phyloP scores from a whole-genome alignment of 1,139 yeast genomes.

The Debaryomycetaceae sp. region DNA sequence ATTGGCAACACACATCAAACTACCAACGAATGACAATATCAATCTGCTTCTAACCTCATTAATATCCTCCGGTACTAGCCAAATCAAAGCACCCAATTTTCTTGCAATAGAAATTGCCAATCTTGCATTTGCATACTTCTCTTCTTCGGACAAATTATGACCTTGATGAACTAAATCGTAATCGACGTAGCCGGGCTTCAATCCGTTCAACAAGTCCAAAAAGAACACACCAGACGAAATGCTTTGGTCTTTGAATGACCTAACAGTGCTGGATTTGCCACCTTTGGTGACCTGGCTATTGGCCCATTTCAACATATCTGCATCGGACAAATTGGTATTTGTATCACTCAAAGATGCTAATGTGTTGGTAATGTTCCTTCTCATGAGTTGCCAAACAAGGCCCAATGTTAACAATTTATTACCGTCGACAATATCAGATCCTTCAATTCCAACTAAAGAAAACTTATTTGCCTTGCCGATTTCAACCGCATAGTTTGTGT shows the following conservation, averaged over 20 bases:
- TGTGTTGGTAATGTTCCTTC: slow-evolving; percentile 87
- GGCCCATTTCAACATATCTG: slow-evolving; percentile 93
- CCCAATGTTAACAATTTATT: slow-evolving; percentile 85
- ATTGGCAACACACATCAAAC: slow-evolving; percentile 65
- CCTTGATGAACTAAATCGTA: slow-evolving; percentile 86
- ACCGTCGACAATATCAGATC: slow-evolving; percentile 96
- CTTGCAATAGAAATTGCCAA: slow-evolving; percentile 97
- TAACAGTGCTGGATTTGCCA: slow-evolving; percentile 63
- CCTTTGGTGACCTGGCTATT: slow-evolving; percentile 80
- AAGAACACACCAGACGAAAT: slow-evolving; percentile 76
- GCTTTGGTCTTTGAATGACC: slow-evolving; percentile 82
- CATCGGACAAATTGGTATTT: slow-evolving; percentile 64
- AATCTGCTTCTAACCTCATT: slow-evolving; percentile 92
- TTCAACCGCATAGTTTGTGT: slow-evolving; percentile 94
- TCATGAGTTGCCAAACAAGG: slow-evolving; percentile 98
- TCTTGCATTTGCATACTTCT: slow-evolving; percentile 88
- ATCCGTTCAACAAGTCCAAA: slow-evolving; percentile 85
- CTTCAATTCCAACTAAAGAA: slow-evolving; percentile 96
- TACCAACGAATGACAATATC: slow-evolving; percentile 90
- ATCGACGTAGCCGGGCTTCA: slow-evolving; percentile 97
- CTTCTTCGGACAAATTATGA: slow-evolving; percentile 61
- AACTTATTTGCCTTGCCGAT: slow-evolving; percentile 90
- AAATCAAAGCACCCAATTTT: slow-evolving; percentile 94
- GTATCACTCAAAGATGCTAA: slow-evolving; percentile 66
- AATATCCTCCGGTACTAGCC: slow-evolving; percentile 99